phyloP scores from a whole-genome alignment of 2,329 filamentous ascomycete species.

The Neofusicoccum umdonicola region DNA sequence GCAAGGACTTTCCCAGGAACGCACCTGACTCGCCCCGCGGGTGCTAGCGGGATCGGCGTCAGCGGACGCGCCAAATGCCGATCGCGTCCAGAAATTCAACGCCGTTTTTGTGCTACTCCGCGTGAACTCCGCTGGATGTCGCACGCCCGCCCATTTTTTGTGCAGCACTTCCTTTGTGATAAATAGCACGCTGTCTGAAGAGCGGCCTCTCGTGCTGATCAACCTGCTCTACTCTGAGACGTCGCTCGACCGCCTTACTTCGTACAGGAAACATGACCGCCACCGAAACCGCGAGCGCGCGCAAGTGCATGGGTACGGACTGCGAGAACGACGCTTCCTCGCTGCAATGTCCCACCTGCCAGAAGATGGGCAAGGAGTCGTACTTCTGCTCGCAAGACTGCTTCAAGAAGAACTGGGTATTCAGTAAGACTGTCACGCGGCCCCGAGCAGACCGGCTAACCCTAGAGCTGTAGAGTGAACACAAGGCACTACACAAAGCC shows the following conservation, averaged over 20 bases:
- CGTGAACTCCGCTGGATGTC: not conserved
- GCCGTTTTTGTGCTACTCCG: slow-evolving; percentile 17
- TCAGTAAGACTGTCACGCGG: slow-evolving; percentile 23
- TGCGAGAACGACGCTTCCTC: slow-evolving; percentile 83
- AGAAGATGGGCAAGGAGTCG: slow-evolving; percentile 86
- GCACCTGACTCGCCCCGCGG: not conserved
- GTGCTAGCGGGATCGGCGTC: slow-evolving; percentile 13
- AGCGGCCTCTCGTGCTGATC: not conserved
- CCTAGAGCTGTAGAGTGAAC: slow-evolving; percentile 59
- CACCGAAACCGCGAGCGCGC: slow-evolving; percentile 45
- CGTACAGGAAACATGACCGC: slow-evolving; percentile 25
- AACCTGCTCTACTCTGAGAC: not conserved
- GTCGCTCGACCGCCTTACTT: not conserved
- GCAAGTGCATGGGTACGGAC: slow-evolving; percentile 76
- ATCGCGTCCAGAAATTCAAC: slow-evolving; percentile 14
- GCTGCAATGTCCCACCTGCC: slow-evolving; percentile 90
- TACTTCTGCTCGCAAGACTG: slow-evolving; percentile 98
- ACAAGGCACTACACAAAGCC: slow-evolving; percentile 83
- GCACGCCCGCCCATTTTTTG: not conserved
- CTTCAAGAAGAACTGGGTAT: slow-evolving; percentile 98
- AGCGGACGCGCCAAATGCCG: slow-evolving; percentile 12
- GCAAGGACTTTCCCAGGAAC: not conserved
- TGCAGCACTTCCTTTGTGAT: not conserved
- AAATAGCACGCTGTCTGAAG: not conserved
- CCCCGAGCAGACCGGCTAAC: slow-evolving; percentile 24